Base-by-base conservation (phyloP, 129 eudicot genomes). In the Flaveria trinervia region DNA sequence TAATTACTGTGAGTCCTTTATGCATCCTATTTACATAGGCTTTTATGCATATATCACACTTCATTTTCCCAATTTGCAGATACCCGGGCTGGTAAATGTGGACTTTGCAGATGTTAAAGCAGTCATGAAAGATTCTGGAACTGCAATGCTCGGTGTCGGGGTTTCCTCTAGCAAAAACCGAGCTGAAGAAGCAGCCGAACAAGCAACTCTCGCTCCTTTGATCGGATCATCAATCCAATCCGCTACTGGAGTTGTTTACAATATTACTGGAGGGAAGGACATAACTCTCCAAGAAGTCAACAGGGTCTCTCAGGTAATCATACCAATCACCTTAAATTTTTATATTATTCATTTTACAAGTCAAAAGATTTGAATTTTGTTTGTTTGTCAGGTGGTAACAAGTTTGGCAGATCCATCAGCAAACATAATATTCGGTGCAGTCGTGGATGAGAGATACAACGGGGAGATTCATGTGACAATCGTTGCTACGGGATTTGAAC, bases 81-180 rank as follows among this genome's bases (percentile, higher is more conserved):
- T 92, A 68, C 99, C 99, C 4, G 99, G 99, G 75, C 85, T 95
- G 76, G 97, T 95, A 41, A 95, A 95, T 79, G 99, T 95, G 78
- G 99, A 95, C 78, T 95, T 95, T 72, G 99, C 99, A 7, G 99
- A 95, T 77, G 97, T 95, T 36, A 91, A 95, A 72, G 96, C 97
- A 7, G 91, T 95, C 45, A 95, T 95, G 99, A 95, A 92, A 76
- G 90, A 95, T 72, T 95, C 99, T 26, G 99, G 99, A 70, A 95
- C 99, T 9, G 99, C 99, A 74, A 95, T 95, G 99, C 99, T 95
- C 55, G 99, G 99, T 16, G 99, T 95, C 5, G 99, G 99, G n/a
- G 96, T 89, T 57, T 89, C 99, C 1, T 91, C 99, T 5, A 88
- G 99, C 82, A 95, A 89, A 81, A 95, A 95, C 73, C 94, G 97